Evolutionary conservation across 352 stramenopile genomes (phyloP).

Genomic region (Globisporangium radiosum): DNA sequence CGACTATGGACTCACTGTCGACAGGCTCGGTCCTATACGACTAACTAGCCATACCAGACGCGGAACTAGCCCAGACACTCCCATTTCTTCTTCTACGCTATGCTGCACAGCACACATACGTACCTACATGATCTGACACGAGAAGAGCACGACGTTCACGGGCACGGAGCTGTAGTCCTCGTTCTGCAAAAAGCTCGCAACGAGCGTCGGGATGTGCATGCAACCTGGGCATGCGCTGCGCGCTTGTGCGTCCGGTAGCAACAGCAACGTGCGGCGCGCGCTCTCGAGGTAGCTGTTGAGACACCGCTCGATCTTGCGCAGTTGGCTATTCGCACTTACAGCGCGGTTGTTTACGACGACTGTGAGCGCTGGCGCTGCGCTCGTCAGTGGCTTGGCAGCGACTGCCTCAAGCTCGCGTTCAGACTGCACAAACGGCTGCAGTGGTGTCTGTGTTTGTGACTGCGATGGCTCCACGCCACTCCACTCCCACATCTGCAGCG

Average conservation of each 20-base stretch:
- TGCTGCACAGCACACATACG: too few relatives aligned
- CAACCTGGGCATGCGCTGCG: slow-evolving; percentile 4
- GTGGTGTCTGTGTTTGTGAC: background rate
- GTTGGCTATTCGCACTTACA: background rate
- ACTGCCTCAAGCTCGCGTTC: too few relatives aligned
- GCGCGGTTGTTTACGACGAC: slow-evolving; percentile 9
- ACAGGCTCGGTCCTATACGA: too few relatives aligned
- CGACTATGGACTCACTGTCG: too few relatives aligned
- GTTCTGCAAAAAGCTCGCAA: slow-evolving; percentile 16
- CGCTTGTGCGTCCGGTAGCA: background rate
- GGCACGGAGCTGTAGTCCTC: slow-evolving; percentile 8
- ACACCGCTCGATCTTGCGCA: slow-evolving; percentile 8
- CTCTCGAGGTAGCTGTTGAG: slow-evolving; percentile 13
- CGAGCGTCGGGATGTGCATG: slow-evolving; percentile 10
- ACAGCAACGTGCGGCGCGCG: background rate
- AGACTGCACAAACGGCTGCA: too few relatives aligned
- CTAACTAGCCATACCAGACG: too few relatives aligned
- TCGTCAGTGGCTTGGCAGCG: background rate
- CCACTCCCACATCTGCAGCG: slow-evolving; percentile 12
- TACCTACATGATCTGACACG: slow-evolving; percentile 8
- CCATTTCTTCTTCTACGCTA: background rate
- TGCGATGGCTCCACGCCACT: background rate
- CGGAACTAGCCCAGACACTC: background rate
- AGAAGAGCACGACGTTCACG: slow-evolving; percentile 8
- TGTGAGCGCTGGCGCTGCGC: slow-evolving; percentile 2